Base-by-base conservation (phyloP, 208 protist species). In the Tritrichomonas foetus region DNA sequence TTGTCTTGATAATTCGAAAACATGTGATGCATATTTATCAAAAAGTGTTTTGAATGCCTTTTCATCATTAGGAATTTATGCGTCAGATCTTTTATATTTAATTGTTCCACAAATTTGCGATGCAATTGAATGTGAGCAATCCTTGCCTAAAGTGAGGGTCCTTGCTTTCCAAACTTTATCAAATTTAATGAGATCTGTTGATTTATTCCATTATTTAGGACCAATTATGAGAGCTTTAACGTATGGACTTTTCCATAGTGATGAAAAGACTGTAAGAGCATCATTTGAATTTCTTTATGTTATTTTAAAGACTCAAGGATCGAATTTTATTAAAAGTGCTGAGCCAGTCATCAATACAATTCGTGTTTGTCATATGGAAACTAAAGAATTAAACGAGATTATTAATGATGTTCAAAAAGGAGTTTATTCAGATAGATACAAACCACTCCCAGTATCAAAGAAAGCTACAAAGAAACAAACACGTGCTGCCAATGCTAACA, bases 61-160 rank as follows among this genome's bases (percentile, higher is more conserved):
- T 57, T 89, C 78, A 1, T 20, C 33, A 57, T 44, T 89, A 30
- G 78, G 78, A 39, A 61, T 89, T 57, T 89, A 89, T 61, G 8
- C 78, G 20, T 20, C 27, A 39, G 78, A 89, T 57, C 39, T 89
- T 20, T 61, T 89, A 47, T 89, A 89, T 89, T 89, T 89, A 47
- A 89, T 89, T 89, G 27, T 89, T 57, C 78, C 78, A 27, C 78
- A 89, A 36, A 89, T 89, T 20, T 89, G 78, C n/a, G 78, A 89
- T 89, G 78, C 47, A 22, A 57, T 89, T 89, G 47, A 47, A 47
- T 89, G 16, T 39, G 78, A 89, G 47, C 41, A 89, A 89, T 27
- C 78, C 0, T 55, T 89, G 14, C 8, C 16, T 16, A 39, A 27
- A 36, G 78, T 89, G 0, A 25, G 78, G 39, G 1, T 14, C 39